These are phyloP conservation scores for Phenoliferia sp. DNA, from an alignment of 1,284 basidiomycete species.

Conservation along the genomic window DNA sequence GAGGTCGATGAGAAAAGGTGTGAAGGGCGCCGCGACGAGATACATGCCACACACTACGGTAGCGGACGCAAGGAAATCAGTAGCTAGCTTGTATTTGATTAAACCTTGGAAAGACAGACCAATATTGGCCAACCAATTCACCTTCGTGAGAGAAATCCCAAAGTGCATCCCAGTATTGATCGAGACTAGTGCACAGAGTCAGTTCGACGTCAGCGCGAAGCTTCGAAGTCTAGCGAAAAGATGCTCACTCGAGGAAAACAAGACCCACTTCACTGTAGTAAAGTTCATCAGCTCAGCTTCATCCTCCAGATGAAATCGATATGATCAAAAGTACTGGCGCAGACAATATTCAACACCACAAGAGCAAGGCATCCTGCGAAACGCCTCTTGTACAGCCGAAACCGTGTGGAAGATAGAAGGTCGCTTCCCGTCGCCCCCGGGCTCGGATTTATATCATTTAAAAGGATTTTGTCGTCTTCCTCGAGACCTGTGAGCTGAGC, in stretches of 20 bases:
- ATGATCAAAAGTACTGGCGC: background rate
- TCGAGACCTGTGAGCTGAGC: too few species aligned
- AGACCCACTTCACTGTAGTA: slow-evolving; percentile 1
- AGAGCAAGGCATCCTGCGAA: background rate
- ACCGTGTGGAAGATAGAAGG: too few species aligned
- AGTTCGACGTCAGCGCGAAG: background rate
- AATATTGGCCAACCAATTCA: slow-evolving; percentile 7
- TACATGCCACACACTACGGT: slow-evolving; percentile 2
- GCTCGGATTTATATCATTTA: too few species aligned
- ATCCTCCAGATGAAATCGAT: background rate
- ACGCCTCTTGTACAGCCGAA: background rate
- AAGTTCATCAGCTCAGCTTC: background rate
- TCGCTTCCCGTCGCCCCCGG: too few species aligned
- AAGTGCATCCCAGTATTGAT: background rate
- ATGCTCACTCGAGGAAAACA: slow-evolving; percentile 4
- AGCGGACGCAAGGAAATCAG: background rate
- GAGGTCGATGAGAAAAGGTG: background rate
- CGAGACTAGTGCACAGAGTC: background rate
- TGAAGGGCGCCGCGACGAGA: slow-evolving; percentile 1
- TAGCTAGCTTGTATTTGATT: background rate
- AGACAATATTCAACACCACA: slow-evolving; percentile 1
- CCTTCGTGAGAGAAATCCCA: background rate
- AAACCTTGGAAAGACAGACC: background rate
- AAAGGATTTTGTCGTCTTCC: too few species aligned
- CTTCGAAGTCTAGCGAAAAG: background rate